phyloP scores from a whole-genome alignment of 1,284 basidiomycete genomes.

The Ustilago xerochloae region DNA sequence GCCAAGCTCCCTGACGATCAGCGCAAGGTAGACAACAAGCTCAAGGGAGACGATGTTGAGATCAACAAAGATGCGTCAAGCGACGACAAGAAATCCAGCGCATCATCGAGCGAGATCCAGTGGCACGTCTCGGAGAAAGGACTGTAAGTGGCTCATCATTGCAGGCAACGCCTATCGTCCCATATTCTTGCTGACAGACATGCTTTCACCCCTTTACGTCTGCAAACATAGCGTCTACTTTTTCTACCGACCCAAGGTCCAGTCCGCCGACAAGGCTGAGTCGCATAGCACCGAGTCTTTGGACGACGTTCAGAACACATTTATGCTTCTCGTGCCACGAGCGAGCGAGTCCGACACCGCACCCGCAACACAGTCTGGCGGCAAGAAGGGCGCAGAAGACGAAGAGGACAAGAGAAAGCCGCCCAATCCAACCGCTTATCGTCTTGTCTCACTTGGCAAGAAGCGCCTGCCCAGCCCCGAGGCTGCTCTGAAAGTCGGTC shows the following conservation, averaged over 20 bases:
- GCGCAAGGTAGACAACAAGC: slow-evolving; percentile 19
- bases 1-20: slow-evolving; percentile 15
- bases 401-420: slow-evolving; percentile 37
- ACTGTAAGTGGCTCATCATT: slow-evolving; percentile 7
- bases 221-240: slow-evolving; percentile 37
- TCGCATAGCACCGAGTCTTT: slow-evolving; percentile 26
- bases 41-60: slow-evolving; percentile 34
- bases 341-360: slow-evolving; percentile 45
- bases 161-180: no score
- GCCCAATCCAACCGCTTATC: slow-evolving; percentile 46
- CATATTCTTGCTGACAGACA: not conserved
- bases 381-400: slow-evolving; percentile 8
- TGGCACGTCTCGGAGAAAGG: slow-evolving; percentile 45
- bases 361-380: slow-evolving; percentile 20
- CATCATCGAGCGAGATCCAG: slow-evolving; percentile 11
- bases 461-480: slow-evolving; percentile 54
- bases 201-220: no score
- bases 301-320: slow-evolving; percentile 49
- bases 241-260: slow-evolving; percentile 57
- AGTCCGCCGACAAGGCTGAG: slow-evolving; percentile 39
- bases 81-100: not conserved
- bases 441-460: slow-evolving; percentile 50
- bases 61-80: not conserved
- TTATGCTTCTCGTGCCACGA: slow-evolving; percentile 46
- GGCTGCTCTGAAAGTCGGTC: slow-evolving; percentile 39